Base-by-base conservation (phyloP, 2,329 filamentous ascomycete genomes). In the Hypoxylon sp. region DNA sequence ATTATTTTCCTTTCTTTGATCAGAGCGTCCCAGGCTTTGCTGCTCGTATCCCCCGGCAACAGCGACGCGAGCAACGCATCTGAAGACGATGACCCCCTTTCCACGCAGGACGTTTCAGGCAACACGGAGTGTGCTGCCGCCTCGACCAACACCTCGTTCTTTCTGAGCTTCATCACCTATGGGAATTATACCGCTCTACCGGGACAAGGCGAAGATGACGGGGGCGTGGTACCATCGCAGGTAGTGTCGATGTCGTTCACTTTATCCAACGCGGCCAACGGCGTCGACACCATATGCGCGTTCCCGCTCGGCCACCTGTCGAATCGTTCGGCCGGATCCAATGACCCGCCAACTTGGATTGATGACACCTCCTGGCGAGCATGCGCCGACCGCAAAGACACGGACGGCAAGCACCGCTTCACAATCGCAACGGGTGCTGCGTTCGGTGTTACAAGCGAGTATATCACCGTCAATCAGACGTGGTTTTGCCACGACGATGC, bases 401-500 rank as follows among this genome's bases (percentile, higher is more conserved):
- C 67, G 8, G 70, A 73, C 23, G 73, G 70, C 45, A 72, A 57
- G 56, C 71, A 73, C 21, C 57, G 54, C 16, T 73, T 71, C 45
- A 70, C 69, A 0, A 69, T 73, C 19, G 67, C 69, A n/a, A 74
- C 73, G 48, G 65, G 66, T 9, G 71, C 69, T 5, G 62, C 39
- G 39, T 73, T 74, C 34, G 60, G 8, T 16, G 53, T 66, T 1
- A 19, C 23, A 12, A 59, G 51, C 5, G n/a, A 55, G 8, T 45
- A 48, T 7, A 30, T 74, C 14, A 37, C 55, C 0, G 58, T 72
- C 1, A 72, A 73, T 11, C 69, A 73, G 67, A 74, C 70, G n/a
- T 73, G 70, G 67, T 73, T 73, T 27, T 71, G 70, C 23, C 69
- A 71, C 23, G 72, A 73, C 29, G 68, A 74, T 1, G 65, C 4